These are phyloP conservation scores for Dissophora ornata DNA, from an alignment of 192 early-diverging fungal species.

Conservation along the genomic window DNA sequence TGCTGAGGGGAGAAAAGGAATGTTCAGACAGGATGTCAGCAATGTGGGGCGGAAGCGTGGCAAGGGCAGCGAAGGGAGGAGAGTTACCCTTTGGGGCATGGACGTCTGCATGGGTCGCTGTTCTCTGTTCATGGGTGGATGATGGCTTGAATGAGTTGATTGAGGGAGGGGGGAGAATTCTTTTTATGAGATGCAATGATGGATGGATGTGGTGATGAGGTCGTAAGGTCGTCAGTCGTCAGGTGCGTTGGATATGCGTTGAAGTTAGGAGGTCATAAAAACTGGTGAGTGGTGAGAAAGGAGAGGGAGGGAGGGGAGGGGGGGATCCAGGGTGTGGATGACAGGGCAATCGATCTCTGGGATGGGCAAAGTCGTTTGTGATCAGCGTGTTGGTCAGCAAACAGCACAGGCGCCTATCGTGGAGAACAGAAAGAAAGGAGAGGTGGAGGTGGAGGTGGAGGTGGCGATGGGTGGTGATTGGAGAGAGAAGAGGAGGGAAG, in stretches of 20 bases:
- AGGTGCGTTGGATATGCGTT: too few relatives aligned
- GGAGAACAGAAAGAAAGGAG: constrained; percentile 12
- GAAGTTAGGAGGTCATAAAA: too few relatives aligned
- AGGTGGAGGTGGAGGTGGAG: neutral
- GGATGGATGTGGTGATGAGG: too few relatives aligned
- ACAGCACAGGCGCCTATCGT: too few relatives aligned
- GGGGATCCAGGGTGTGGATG: constrained; percentile 21
- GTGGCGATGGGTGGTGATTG: neutral
- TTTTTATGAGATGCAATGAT: too few relatives aligned
- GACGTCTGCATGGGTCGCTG: constrained; percentile 30
- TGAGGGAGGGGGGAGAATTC: too few relatives aligned
- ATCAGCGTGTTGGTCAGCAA: too few relatives aligned
- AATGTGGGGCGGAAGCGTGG: neutral
- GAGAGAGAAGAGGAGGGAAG: neutral
- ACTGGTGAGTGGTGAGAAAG: neutral
- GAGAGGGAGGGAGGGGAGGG: neutral
- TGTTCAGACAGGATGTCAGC: too few relatives aligned
- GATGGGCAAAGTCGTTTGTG: constrained; percentile 30
- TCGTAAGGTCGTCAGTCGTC: neutral
- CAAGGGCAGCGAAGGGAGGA: neutral
- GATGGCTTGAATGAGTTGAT: constrained; percentile 6
- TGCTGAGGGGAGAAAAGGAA: too few relatives aligned
- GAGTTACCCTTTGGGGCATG: constrained; percentile 20
- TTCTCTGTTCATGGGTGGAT: constrained; percentile 20
- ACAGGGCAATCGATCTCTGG: constrained; percentile 46